Conservation (phyloP, 257 asterid species). For the Jacaranda mimosifolia region DNA sequence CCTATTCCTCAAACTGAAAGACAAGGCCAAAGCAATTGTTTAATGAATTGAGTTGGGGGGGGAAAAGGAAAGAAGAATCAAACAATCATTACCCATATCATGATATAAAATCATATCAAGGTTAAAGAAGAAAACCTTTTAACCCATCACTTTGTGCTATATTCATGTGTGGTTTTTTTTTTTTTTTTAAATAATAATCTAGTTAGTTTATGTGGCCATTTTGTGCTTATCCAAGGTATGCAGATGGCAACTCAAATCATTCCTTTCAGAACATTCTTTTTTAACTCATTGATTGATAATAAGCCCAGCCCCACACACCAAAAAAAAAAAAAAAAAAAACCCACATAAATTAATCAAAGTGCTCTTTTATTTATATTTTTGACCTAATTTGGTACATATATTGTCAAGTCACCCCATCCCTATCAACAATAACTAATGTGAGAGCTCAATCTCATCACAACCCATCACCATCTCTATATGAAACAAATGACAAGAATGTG, state of each 20-base stretch:
- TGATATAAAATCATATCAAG: conserved; percentile 43
- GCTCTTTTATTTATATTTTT: conserved; percentile 28
- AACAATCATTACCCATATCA: conserved; percentile 38
- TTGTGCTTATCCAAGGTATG: conserved; percentile 48
- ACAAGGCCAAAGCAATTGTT: conserved; percentile 39
- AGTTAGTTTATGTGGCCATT: conserved; percentile 38
- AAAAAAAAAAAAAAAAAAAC: conserved; percentile 16
- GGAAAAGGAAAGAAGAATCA: conserved; percentile 35
- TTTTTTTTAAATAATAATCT: conserved; percentile 31
- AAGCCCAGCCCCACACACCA: too few species aligned
- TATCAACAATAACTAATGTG: neutral
- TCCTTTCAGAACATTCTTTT: conserved; percentile 1
- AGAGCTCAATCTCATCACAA: conserved; percentile 15
- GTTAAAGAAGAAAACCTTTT: conserved; percentile 47
- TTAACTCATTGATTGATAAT: neutral
- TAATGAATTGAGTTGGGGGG: conserved; percentile 44
- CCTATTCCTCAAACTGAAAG: conserved; percentile 48
- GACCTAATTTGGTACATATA: neutral
- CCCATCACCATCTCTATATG: neutral
- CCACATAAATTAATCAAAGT: conserved; percentile 1
- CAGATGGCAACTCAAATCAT: conserved; percentile 40
- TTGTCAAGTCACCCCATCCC: conserved; percentile 23
- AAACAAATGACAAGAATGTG: neutral
- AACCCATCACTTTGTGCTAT: conserved; percentile 49
- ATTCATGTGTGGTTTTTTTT: conserved; percentile 22